Conservation (phyloP, 345 rosid genomes). For the Populus pruinosa region DNA sequence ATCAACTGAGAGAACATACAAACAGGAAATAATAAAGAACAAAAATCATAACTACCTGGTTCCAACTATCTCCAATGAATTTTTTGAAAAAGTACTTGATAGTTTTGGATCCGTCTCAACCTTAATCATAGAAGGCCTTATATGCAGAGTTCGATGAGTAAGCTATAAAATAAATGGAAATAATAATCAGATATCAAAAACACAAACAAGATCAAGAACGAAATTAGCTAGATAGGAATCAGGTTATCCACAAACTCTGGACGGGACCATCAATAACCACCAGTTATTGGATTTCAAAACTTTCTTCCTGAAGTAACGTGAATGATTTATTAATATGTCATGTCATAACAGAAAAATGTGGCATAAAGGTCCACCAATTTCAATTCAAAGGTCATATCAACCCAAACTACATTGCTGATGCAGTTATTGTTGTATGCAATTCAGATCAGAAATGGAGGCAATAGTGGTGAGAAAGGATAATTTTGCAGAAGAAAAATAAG, state of each 20-base stretch:
- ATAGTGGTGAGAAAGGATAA: too few species aligned
- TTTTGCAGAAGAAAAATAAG: too few species aligned
- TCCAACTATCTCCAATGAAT: conserved; percentile 60
- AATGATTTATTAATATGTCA: neutral
- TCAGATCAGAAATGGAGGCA: too few species aligned
- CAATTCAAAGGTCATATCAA: too few species aligned
- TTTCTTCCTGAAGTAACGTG: neutral
- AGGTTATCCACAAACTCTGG: too few species aligned
- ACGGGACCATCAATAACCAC: too few species aligned
- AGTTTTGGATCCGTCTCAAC: conserved; percentile 37
- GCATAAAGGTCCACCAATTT: neutral
- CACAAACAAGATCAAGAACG: neutral
- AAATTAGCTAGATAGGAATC: too few species aligned
- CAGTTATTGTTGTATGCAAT: too few species aligned
- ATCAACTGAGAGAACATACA: neutral
- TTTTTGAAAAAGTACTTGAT: conserved; percentile 22
- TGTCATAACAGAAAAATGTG: neutral
- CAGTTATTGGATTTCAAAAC: neutral
- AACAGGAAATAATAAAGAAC: neutral
- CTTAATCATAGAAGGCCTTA: conserved; percentile 71
- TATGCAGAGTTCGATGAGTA: conserved; percentile 39
- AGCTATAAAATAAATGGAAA: conserved; percentile 36
- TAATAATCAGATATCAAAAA: neutral
- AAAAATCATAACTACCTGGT: conserved; percentile 47
- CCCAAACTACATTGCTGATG: too few species aligned